Evolutionary conservation across 2,329 filamentous ascomycete species (phyloP), one percentile per base, ranked within the genome.

Genomic region (Ramularia endophylla): DNA sequence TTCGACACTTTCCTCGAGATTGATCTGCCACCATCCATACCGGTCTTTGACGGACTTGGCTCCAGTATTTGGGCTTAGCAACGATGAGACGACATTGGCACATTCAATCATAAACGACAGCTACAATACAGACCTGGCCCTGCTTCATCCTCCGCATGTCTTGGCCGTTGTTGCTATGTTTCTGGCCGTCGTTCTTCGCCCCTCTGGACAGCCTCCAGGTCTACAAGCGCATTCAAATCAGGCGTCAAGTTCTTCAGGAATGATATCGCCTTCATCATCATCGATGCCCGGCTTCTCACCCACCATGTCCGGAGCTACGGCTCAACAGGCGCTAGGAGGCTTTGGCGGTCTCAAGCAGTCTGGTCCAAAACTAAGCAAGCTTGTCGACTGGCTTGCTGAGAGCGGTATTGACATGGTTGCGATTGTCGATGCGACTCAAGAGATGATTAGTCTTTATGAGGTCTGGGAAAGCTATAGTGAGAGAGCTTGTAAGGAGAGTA

Each of bases 1-100:
- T 56, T 88, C 85, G 18, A 89, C 94, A 60, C 85, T 95, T 78
- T 84, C 79, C 64, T 89, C 86, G 4, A 86, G 94, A 54, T 76
- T 95, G 53, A 94, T 95, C 59, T 71, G 94, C 13, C 86, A 94
- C 64, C 87, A 95, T 59, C 89, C 89, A 1, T 95, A 95, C 65
- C 85, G 87, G 40, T 87, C 83, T 29, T 71, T 95, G 20, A 76
- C 76, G 4, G 80, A 81, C 31, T 71, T 94, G 31, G 81, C 86
- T 50, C 68, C 71, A 38, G 78, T 85, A 44, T 75, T 95, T 44
- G 70, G 72, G 34, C 71, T 95, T 31, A 78, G 77, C n/a, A 76
- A 80, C 43, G 89, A 95, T 48, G 89, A 95, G 59, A 73, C 80
- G 19, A 75, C 79, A 33, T 73, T 94, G 22, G 85, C 87, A 20